Evolutionary conservation across 805 yeast species (phyloP).

Genomic region (Sugiyamaella qingdaonensis): DNA sequence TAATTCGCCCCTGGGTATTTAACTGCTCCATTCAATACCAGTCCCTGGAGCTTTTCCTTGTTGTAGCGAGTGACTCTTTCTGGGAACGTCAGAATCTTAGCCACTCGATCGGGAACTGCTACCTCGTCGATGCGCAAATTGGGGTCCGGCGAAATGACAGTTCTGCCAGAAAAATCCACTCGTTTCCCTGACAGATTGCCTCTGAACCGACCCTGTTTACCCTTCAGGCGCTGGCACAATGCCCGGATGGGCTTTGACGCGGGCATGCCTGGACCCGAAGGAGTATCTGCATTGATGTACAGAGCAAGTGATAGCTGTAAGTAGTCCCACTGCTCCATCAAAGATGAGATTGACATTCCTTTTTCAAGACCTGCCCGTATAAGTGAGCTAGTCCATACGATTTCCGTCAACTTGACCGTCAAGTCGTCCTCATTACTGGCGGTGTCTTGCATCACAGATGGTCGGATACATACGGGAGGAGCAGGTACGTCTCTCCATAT

Average conservation of each 20-base stretch:
- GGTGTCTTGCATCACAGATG: slow-evolving; percentile 90
- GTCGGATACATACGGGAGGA: slow-evolving; percentile 98
- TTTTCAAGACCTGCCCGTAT: slow-evolving; percentile 93
- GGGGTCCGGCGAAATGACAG: slow-evolving; percentile 98
- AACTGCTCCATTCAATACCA: slow-evolving; percentile 80
- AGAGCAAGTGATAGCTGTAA: slow-evolving; percentile 92
- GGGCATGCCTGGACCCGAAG: slow-evolving; percentile 46
- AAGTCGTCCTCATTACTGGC: slow-evolving; percentile 96
- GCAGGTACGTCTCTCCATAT: slow-evolving; percentile 97
- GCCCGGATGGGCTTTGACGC: slow-evolving; percentile 81
- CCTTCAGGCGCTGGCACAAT: slow-evolving; percentile 93
- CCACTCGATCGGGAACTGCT: slow-evolving; percentile 96
- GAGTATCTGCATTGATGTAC: slow-evolving; percentile 95
- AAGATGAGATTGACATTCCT: slow-evolving; percentile 85
- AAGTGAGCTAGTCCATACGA: slow-evolving; percentile 93
- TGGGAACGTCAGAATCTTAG: slow-evolving; percentile 92
- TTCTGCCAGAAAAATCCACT: slow-evolving; percentile 97
- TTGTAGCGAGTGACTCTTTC: slow-evolving; percentile 91
- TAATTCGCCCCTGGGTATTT: slow-evolving; percentile 97
- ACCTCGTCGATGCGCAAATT: slow-evolving; percentile 92
- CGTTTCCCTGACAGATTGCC: slow-evolving; percentile 98
- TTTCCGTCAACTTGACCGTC: slow-evolving; percentile 92
- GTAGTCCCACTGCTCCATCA: slow-evolving; percentile 99
- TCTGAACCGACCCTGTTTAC: slow-evolving; percentile 98
- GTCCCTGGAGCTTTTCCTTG: slow-evolving; percentile 64